Evolutionary conservation across 352 stramenopile genomes (phyloP).

Genomic region (Globisporangium okanoganense): DNA sequence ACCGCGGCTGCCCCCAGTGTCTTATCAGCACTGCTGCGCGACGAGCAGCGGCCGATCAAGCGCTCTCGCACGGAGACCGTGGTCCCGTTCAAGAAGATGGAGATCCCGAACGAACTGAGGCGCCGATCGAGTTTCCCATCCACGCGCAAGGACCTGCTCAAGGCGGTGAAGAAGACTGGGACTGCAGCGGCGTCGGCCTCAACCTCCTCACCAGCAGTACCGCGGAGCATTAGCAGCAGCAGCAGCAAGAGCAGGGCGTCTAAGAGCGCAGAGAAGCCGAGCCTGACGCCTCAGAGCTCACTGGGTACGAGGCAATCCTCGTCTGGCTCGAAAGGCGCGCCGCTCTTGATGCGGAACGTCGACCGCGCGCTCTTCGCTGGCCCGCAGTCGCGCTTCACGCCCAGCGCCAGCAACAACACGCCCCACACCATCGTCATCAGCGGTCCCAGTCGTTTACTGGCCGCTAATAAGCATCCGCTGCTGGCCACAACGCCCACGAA

Average conservation of each 20-base stretch:
- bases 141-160: constrained; percentile 6
- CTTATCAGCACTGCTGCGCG: constrained; percentile 46
- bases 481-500: background rate
- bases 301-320: background rate
- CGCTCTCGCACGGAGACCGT: constrained; percentile 25
- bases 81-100: constrained; percentile 49
- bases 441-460: background rate
- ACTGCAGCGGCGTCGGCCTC: constrained; percentile 7
- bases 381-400: constrained; percentile 17
- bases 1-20: constrained; percentile 38
- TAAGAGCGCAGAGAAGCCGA: constrained; percentile 10
- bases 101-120: constrained; percentile 12
- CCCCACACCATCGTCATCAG: constrained; percentile 4
- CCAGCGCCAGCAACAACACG: constrained; percentile 11
- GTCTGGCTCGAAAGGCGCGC: constrained; percentile 14
- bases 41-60: constrained; percentile 50
- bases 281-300: constrained; percentile 10
- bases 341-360: constrained; percentile 29
- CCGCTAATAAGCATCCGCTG: background rate
- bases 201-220: constrained; percentile 13
- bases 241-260: constrained; percentile 1
- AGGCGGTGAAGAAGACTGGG: background rate
- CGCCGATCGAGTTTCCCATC: constrained; percentile 16
- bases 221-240: background rate
- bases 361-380: constrained; percentile 22